Conservation (phyloP, 164 flowering plant species). For the Paratinospora sagittata region DNA sequence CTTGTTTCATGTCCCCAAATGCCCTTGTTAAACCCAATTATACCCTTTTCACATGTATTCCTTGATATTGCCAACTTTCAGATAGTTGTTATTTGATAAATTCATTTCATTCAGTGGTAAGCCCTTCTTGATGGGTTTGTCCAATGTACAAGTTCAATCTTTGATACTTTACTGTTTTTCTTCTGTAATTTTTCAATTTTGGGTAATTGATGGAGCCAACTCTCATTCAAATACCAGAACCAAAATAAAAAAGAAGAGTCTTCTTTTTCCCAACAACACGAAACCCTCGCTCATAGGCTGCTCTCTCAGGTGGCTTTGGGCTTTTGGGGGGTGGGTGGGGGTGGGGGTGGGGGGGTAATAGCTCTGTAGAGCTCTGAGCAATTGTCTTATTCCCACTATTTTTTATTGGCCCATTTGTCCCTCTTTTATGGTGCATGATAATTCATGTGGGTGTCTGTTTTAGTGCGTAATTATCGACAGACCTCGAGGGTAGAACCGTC, state of each 20-base stretch:
- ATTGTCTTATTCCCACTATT: not conserved
- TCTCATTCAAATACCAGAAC: not conserved
- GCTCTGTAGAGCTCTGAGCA: not conserved
- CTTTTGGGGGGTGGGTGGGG: too few relatives aligned
- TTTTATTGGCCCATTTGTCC: not conserved
- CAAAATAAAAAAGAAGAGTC: not conserved
- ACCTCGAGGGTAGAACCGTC: not conserved
- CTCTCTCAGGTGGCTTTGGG: not conserved
- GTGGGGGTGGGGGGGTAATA: too few relatives aligned
- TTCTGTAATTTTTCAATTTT: not conserved
- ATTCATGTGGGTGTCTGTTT: not conserved
- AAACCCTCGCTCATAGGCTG: slow-evolving; percentile 9
- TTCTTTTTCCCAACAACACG: slow-evolving; percentile 2
- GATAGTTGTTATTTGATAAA: not conserved
- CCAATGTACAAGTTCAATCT: too few relatives aligned
- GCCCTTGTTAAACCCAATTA: not conserved
- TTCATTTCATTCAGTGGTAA: not conserved
- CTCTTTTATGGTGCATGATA: not conserved
- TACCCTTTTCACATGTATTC: not conserved
- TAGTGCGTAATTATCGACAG: not conserved
- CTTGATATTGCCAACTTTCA: too few relatives aligned
- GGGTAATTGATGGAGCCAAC: too few relatives aligned
- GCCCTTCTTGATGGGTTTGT: too few relatives aligned
- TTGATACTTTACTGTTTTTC: too few relatives aligned
- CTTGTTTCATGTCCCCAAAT: not conserved